phyloP scores from a whole-genome alignment of 768 basidiomycete species.

The Leucocoprinus sp. region DNA sequence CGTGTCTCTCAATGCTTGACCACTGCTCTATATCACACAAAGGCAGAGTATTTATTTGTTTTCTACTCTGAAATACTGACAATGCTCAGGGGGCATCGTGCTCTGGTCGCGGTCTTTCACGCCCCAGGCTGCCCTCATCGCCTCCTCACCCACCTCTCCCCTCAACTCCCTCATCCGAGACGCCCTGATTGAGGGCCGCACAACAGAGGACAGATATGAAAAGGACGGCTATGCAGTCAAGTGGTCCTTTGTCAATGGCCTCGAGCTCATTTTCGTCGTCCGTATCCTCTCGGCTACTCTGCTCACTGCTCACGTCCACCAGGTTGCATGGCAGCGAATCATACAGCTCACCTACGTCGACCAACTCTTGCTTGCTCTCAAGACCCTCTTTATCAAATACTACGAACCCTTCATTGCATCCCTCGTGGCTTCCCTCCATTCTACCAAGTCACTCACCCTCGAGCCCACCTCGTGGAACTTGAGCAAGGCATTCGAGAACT shows the following conservation, averaged over 20 bases:
- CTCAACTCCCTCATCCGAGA: conserved; percentile 86
- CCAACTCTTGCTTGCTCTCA: conserved; percentile 73
- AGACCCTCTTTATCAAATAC: conserved; percentile 77
- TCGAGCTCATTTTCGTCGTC: conserved; percentile 96
- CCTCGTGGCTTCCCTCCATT: conserved; percentile 76
- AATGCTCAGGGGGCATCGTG: conserved; percentile 70
- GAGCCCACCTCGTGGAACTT: conserved; percentile 58
- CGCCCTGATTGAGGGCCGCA: conserved; percentile 85
- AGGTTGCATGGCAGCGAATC: conserved; percentile 97
- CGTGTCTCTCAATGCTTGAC: conserved; percentile 62
- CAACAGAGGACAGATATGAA: conserved; percentile 78
- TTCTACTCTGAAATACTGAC: not conserved
- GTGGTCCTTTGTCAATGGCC: conserved; percentile 92
- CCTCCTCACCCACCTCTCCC: conserved; percentile 67
- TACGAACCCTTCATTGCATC: conserved; percentile 79
- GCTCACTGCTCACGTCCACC: conserved; percentile 10
- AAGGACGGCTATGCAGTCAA: conserved; percentile 91
- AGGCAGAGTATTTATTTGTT: conserved; percentile 38
- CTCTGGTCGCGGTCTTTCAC: conserved; percentile 96
- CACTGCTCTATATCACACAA: conserved; percentile 94
- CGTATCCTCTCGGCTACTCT: conserved; percentile 23
- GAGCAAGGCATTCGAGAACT: conserved; percentile 59
- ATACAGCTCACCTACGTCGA: conserved; percentile 92
- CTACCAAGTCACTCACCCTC: conserved; percentile 31
- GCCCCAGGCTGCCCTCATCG: conserved; percentile 66